Base-by-base conservation (phyloP, 805 yeast genomes). In the Pichia membranifaciens region DNA sequence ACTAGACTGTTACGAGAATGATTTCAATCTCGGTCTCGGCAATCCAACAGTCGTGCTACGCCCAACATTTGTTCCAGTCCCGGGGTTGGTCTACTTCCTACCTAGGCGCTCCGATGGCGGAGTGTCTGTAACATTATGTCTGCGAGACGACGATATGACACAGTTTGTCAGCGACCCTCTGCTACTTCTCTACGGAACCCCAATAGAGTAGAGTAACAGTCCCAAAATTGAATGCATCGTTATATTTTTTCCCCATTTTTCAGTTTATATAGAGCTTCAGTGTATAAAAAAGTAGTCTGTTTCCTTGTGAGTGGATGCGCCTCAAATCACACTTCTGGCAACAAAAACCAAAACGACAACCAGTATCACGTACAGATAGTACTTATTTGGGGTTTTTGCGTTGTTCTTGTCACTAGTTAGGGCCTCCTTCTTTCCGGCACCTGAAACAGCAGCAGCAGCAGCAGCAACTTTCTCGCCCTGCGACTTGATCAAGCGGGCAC, bases 401-500 rank as follows among this genome's bases (percentile, higher is more conserved):
- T 13, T 29, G 13, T 22, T 22, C n/a, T 17, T 37, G 15, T n/a
- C 22, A 9, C 16, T 17, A 22, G 31, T 18, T 12, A 15, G 6
- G 23, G 23, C 39, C 39, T 17, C 23, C 16, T 17, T 8, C 20
- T 6, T 34, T n/a, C 37, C 8, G 7, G 29, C 29, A n/a, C n/a
- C n/a, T n/a, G n/a, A n/a, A n/a, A n/a, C n/a, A n/a, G n/a, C 34
- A 31, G 34, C 37, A 34, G 15, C 37, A 12, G 37, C 37, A 7
- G 37, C 17, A 9, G 17, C 37, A 6, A n/a, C 5, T 6, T 36
- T 36, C 20, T 16, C 39, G 13, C 23, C 20, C 6, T 15, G 22
- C 9, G 40, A 21, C 16, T 37, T 41, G 32, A 55, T 42, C 37
- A 53, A 61, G 10, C 49, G 48, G 7, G 75, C 78, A 55, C 82